phyloP scores from a whole-genome alignment of 768 basidiomycete species.

The Leccinum truebloodii region DNA sequence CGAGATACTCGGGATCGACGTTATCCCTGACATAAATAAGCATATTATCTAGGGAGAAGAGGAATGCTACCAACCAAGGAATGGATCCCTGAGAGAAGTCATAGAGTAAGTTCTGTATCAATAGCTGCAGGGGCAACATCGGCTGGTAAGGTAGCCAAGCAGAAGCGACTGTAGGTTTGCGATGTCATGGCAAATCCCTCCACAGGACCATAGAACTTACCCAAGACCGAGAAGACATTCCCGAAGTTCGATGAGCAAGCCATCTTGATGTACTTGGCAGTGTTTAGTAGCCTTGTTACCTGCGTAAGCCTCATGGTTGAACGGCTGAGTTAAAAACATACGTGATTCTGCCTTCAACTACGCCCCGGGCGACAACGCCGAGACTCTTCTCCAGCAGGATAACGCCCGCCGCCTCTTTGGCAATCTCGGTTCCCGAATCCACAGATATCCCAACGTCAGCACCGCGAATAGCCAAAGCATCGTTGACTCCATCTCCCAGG shows the following conservation, averaged over 20 bases:
- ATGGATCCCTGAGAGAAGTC: conserved; percentile 40
- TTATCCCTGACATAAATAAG: conserved; percentile 33
- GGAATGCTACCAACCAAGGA: conserved; percentile 29
- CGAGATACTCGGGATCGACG: conserved; percentile 39
- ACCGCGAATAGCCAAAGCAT: conserved; percentile 34
- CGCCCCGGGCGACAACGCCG: conserved; percentile 34
- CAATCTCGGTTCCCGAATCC: conserved; percentile 36
- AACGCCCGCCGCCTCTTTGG: conserved; percentile 40
- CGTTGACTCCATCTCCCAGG: conserved; percentile 34
- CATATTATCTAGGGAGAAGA: not conserved
- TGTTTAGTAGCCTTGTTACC: conserved; percentile 34
- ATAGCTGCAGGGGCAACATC: conserved; percentile 35
- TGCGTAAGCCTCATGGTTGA: conserved; percentile 10
- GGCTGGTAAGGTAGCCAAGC: conserved; percentile 41
- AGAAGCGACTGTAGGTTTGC: conserved; percentile 30
- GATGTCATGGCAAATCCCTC: not conserved
- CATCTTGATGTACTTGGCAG: conserved; percentile 41
- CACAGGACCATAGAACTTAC: conserved; percentile 15
- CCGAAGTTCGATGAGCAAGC: conserved; percentile 39
- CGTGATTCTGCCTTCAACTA: conserved; percentile 36
- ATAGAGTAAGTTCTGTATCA: conserved; percentile 36
- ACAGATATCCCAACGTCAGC: conserved; percentile 36
- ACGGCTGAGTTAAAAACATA: conserved; percentile 14
- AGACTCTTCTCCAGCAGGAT: conserved; percentile 39
- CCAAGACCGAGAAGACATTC: conserved; percentile 34